phyloP scores from a whole-genome alignment of 495 filamentous ascomycete genomes.

The Podospora bellae-mahoneyi region DNA sequence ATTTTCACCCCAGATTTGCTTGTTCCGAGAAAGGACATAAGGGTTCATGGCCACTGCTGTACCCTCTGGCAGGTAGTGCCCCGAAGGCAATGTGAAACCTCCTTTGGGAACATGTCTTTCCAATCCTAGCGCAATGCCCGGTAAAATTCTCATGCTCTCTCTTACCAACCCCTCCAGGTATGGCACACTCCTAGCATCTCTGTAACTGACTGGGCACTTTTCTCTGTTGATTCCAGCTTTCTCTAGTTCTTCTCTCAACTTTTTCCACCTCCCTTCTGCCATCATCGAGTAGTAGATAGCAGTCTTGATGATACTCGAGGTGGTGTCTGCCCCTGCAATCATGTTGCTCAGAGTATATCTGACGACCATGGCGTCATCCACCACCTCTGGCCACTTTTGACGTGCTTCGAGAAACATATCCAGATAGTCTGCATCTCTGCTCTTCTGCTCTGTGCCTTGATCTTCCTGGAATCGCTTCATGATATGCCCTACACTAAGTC shows the following conservation, averaged over 20 bases:
- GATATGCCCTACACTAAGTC: conserved; percentile 12
- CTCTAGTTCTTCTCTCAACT: conserved; percentile 42
- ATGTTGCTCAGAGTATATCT: conserved; percentile 35
- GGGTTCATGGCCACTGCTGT: conserved; percentile 41
- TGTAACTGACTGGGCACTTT: conserved; percentile 16
- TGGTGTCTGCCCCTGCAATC: conserved; percentile 54
- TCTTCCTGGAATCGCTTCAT: conserved; percentile 17
- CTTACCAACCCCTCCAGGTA: conserved; percentile 55
- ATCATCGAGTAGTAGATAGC: conserved; percentile 53
- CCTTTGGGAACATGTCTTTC: conserved; percentile 46
- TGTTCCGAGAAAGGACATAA: conserved; percentile 38
- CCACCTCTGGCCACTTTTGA: conserved; percentile 21
- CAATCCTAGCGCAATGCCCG: conserved; percentile 43
- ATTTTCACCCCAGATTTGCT: conserved; percentile 46
- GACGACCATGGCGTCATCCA: conserved; percentile 27
- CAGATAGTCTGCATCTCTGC: conserved; percentile 27
- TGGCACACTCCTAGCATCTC: conserved; percentile 18
- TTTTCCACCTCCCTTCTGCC: conserved; percentile 29
- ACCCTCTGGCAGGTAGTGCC: conserved; percentile 35
- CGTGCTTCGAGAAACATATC: conserved; percentile 31
- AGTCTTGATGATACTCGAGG: conserved; percentile 46
- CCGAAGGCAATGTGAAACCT: conserved; percentile 38
- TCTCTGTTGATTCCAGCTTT: conserved; percentile 11
- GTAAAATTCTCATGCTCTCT: conserved; percentile 51
- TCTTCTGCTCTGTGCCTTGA: conserved; percentile 18